These are phyloP conservation scores for Knufia fluminis DNA, from an alignment of 2,329 filamentous ascomycete species.

Conservation along the genomic window DNA sequence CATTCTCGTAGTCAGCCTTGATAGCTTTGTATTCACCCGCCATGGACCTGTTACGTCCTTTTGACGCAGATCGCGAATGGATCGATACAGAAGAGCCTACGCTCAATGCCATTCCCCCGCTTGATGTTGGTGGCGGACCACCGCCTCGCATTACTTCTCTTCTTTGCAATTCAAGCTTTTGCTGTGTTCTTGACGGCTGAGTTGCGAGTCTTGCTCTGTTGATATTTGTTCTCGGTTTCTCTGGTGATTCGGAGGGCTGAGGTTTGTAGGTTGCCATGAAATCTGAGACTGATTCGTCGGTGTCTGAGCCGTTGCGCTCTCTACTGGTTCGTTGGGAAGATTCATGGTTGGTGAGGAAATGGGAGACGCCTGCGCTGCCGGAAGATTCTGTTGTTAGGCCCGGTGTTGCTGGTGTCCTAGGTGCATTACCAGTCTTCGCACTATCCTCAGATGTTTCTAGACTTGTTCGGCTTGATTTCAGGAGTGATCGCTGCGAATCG, in stretches of 20 bases:
- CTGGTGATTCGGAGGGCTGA: slow-evolving; percentile 36
- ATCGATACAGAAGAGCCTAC: slow-evolving; percentile 19
- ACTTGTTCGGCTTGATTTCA: slow-evolving; percentile 29
- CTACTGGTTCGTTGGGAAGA: slow-evolving; percentile 22
- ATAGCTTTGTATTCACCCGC: slow-evolving; percentile 25
- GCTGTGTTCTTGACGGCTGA: slow-evolving; percentile 36
- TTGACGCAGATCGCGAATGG: slow-evolving; percentile 19
- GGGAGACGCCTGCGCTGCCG: slow-evolving; percentile 39
- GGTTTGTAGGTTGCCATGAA: slow-evolving; percentile 41
- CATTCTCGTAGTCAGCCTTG: slow-evolving; percentile 38
- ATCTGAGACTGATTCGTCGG: slow-evolving; percentile 36
- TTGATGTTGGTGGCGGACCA: slow-evolving; percentile 35
- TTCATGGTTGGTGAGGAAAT: slow-evolving; percentile 30
- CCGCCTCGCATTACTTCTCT: slow-evolving; percentile 29
- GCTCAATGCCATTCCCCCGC: slow-evolving; percentile 28
- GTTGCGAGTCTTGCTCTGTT: slow-evolving; percentile 26
- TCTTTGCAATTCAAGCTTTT: slow-evolving; percentile 40
- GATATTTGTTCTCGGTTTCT: slow-evolving; percentile 21
- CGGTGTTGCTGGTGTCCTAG: slow-evolving; percentile 22
- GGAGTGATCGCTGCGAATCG: slow-evolving; percentile 20
- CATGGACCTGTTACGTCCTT: slow-evolving; percentile 13
- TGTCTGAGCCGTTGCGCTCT: slow-evolving; percentile 32
- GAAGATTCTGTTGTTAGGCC: slow-evolving; percentile 31
- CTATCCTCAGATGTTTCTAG: slow-evolving; percentile 26
- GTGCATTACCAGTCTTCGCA: slow-evolving; percentile 15